These are phyloP conservation scores for Panellus pusillus DNA, from an alignment of 768 basidiomycete genomes.

Conservation along the genomic window DNA sequence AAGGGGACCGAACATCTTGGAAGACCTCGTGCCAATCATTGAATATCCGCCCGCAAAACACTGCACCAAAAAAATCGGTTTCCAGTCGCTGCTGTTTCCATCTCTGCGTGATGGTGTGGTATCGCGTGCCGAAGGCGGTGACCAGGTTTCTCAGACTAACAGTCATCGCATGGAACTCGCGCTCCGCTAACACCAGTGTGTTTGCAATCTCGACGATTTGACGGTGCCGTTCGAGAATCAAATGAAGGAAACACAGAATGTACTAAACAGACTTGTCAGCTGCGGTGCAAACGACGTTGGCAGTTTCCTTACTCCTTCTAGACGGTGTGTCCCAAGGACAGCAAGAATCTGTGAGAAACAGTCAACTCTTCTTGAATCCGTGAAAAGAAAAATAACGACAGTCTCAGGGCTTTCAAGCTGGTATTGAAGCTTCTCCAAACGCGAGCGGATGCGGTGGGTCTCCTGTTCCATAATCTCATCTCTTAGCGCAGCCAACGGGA, in stretches of 20 bases:
- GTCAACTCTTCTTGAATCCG: background rate
- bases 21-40: slow-evolving; percentile 26
- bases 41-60: slow-evolving; percentile 24
- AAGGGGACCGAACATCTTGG: slow-evolving; percentile 5
- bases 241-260: slow-evolving; percentile 22
- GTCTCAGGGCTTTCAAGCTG: slow-evolving; percentile 18
- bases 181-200: slow-evolving; percentile 12
- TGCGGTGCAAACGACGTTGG: background rate
- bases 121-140: slow-evolving; percentile 20
- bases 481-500: slow-evolving; percentile 5
- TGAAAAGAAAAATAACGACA: background rate
- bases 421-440: slow-evolving; percentile 15
- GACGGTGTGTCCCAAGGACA: slow-evolving; percentile 13
- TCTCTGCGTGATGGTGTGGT: slow-evolving; percentile 18
- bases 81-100: slow-evolving; percentile 29
- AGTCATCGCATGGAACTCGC: slow-evolving; percentile 23
- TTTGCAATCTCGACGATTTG: slow-evolving; percentile 23
- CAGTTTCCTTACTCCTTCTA: slow-evolving; percentile 14
- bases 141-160: slow-evolving; percentile 22
- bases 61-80: slow-evolving; percentile 16
- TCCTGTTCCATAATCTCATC: slow-evolving; percentile 16
- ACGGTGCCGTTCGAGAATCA: slow-evolving; percentile 23
- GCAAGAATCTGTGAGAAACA: slow-evolving; percentile 1
- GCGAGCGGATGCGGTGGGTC: slow-evolving; percentile 1
- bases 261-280: background rate